Base-by-base conservation (phyloP, 192 early-diverging fungal genomes). In the Backusella morwellensis region DNA sequence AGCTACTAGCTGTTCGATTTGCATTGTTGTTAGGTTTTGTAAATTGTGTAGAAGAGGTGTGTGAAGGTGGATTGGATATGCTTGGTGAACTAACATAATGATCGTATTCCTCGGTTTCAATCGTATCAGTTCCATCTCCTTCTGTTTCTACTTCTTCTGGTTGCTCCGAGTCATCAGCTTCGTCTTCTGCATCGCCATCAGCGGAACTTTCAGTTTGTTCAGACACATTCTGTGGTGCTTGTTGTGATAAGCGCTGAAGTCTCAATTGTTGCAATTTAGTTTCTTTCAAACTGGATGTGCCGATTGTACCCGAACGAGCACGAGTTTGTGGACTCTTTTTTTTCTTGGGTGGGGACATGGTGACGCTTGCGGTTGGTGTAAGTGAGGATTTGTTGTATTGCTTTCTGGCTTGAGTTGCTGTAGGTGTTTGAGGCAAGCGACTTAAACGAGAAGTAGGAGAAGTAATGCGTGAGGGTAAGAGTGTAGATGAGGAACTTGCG, bases 141-240 rank as follows among this genome's bases (percentile, higher is more conserved):
- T 50, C 72, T 4, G 23, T 41, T 9, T 52, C n/a, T 17, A 50
- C 68, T 54, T 44, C 72, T 36, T 73, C 42, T 32, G 14, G n/a
- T 50, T 73, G 72, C 1, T 78, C 74, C 2, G 41, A 80, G 12
- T 84, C 83, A 26, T 78, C 81, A 21, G 74, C 68, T 68, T 85
- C 79, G 23, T 83, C 79, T 36, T 81, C 78, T 68, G 78, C 69
- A 14, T 82, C 78, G 21, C 79, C 56, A 26, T 70, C 54, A 0
- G 29, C 35, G 21, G 83, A 82, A 32, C 82, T 74, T 50, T 70
- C 75, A 14, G 73, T 29, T 19, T 78, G 50, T 12, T 67, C 38
- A 12, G 69, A 68, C 8, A 54, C 56, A 9, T 77, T 77, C 17
- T 82, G 77, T 35, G 68, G 74, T 34, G 68, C 56, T 4, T 63